Evolutionary conservation across 352 stramenopile species (phyloP).

Genomic region (Phytophthora crassamura): DNA sequence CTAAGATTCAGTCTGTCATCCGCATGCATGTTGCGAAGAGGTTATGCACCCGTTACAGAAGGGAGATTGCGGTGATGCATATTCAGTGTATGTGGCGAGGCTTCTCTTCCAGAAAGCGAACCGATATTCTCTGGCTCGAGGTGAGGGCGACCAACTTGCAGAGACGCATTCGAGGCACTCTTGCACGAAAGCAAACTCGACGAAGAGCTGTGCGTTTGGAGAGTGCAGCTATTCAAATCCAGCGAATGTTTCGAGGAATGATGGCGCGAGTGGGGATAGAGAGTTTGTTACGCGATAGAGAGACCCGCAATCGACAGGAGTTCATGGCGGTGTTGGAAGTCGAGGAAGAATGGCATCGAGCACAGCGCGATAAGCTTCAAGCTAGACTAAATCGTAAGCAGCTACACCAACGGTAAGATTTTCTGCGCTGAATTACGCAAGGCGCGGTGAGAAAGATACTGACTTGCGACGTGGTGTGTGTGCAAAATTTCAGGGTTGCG

Average conservation of each 20-base stretch:
- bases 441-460: background rate
- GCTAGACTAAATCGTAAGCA: conserved; percentile 60
- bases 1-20: conserved; percentile 72
- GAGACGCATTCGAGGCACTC: conserved; percentile 55
- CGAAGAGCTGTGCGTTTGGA: conserved; percentile 21
- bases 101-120: conserved; percentile 43
- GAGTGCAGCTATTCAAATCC: conserved; percentile 55
- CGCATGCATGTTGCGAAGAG: conserved; percentile 52
- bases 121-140: conserved; percentile 62
- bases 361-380: conserved; percentile 65
- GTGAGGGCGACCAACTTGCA: conserved; percentile 59
- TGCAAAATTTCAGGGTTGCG: conserved; percentile 44
- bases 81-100: conserved; percentile 79
- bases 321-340: conserved; percentile 72
- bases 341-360: conserved; percentile 72
- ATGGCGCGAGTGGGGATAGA: conserved; percentile 45
- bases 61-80: conserved; percentile 47
- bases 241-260: conserved; percentile 74
- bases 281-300: conserved; percentile 55
- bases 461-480: background rate
- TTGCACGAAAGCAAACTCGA: conserved; percentile 48
- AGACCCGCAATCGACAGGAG: conserved; percentile 71
- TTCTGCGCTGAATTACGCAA: background rate
- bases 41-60: conserved; percentile 10
- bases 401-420: conserved; percentile 57